Base-by-base conservation (phyloP, 352 stramenopile species). In the Lagenidium giganteum region DNA sequence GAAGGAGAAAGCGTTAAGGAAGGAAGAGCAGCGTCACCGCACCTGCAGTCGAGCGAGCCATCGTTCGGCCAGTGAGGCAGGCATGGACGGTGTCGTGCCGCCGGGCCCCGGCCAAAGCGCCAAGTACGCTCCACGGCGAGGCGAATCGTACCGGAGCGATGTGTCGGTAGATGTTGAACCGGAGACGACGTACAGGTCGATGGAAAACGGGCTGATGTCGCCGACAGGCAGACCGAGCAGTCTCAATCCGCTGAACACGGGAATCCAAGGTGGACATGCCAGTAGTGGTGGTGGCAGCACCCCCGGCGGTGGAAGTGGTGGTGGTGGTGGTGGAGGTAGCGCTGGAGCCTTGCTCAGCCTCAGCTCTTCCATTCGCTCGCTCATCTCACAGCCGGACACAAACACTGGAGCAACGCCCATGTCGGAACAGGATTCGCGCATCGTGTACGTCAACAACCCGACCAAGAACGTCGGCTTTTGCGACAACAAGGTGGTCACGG, bases 401-500 rank as follows among this genome's bases (percentile, higher is more conserved):
- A 67, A 16, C 53, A 29, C 18, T 50, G 21, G 21, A 41, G 51
- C 11, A 42, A 51, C 11, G 12, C 61, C 42, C 8, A 56, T 57
- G 0, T 50, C 49, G 1, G 67, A 88, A 16, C 32, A 37, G 5
- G 80, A 75, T 37, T 75, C 76, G 11, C 68, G 77, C 32, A 59
- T 83, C 36, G 70, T 94, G 24, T 83, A 80, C 57, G 50, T 95
- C 28, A 95, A 92, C 49, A 61, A 81, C 31, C 41, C 70, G 8
- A 46, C 18, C 13, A 61, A 66, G 38, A 95, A 93, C 53, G 23
- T 53, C 2, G 73, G 61, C 33, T 95, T 90, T 42, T 83, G 75
- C 42, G 60, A 81, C 64, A 95, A 95, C 58, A 67, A 70, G 37
- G 80, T 95, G 21, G 52, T 84, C 30, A 95, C 80, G 6, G 77